phyloP scores from a whole-genome alignment of 139 green algal species.

The Tetradesmus obliquus region DNA sequence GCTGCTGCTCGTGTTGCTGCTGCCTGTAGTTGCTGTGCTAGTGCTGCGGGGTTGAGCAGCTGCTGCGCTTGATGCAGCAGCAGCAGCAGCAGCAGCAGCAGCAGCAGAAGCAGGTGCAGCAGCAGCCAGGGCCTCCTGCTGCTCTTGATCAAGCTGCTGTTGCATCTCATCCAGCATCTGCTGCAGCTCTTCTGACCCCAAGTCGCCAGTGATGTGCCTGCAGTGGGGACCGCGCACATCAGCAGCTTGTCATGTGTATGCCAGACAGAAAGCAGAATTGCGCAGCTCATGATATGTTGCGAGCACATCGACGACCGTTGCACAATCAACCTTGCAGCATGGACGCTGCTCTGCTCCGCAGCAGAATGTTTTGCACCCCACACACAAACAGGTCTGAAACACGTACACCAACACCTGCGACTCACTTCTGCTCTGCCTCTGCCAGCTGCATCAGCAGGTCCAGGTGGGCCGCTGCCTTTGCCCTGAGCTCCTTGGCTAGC shows the following conservation, averaged over 20 bases:
- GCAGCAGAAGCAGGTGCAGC: neutral
- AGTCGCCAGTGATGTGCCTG: constrained; percentile 32
- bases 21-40: neutral
- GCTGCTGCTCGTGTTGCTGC: neutral
- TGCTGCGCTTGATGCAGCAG: neutral
- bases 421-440: constrained; percentile 43
- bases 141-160: constrained; percentile 34
- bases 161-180: constrained; percentile 19
- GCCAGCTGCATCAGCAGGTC: constrained; percentile 40
- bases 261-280: no score
- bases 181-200: constrained; percentile 5
- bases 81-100: neutral
- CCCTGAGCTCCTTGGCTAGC: neutral
- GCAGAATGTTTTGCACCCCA: neutral
- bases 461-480: constrained; percentile 6
- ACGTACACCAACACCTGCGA: neutral
- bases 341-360: neutral
- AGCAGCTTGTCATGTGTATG: neutral
- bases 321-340: no score
- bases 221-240: neutral
- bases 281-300: neutral
- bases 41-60: neutral
- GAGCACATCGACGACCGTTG: no score
- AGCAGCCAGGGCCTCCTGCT: neutral
- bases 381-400: neutral